Conservation (phyloP, 495 filamentous ascomycete genomes). For the Parachaetomium inaequale region DNA sequence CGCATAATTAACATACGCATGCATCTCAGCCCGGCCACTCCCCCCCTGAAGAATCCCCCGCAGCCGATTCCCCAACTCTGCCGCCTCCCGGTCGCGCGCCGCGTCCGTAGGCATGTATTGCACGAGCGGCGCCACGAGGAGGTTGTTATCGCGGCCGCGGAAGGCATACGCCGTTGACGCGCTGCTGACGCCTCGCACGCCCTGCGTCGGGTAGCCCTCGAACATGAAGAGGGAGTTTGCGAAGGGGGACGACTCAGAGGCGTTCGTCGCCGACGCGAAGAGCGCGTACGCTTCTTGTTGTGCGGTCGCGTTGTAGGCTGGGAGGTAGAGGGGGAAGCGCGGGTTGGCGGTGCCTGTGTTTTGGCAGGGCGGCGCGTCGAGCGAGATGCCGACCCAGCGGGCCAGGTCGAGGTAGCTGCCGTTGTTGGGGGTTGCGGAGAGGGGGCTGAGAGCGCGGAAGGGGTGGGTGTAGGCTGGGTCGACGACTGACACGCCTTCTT, state of each 20-base stretch:
- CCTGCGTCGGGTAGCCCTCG: slow-evolving; percentile 51
- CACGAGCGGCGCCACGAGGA: slow-evolving; percentile 46
- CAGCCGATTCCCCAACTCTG: slow-evolving; percentile 40
- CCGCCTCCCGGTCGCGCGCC: slow-evolving; percentile 34
- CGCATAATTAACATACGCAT: slow-evolving; percentile 60
- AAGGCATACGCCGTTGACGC: slow-evolving; percentile 44
- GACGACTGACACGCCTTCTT: slow-evolving; percentile 47
- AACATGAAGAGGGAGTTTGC: slow-evolving; percentile 50
- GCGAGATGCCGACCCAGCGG: slow-evolving; percentile 40
- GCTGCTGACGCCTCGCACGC: slow-evolving; percentile 39
- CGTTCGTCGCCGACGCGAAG: slow-evolving; percentile 32
- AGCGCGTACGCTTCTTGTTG: no score
- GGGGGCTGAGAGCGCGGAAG: no score
- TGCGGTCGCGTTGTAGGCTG: slow-evolving; percentile 45
- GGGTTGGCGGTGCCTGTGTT: slow-evolving; percentile 48
- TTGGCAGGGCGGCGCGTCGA: slow-evolving; percentile 41
- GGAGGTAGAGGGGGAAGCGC: slow-evolving; percentile 50
- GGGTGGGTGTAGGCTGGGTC: no score
- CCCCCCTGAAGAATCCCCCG: slow-evolving; percentile 39
- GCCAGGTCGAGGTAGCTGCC: slow-evolving; percentile 47
- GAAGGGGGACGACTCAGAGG: slow-evolving; percentile 20
- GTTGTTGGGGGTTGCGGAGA: slow-evolving; percentile 19
- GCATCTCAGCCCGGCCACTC: slow-evolving; percentile 36
- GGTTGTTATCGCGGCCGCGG: slow-evolving; percentile 40
- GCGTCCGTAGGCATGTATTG: slow-evolving; percentile 34